These are phyloP conservation scores for Cicer pinnatifidum DNA, from an alignment of 306 rosid genomes.

Conservation along the genomic window DNA sequence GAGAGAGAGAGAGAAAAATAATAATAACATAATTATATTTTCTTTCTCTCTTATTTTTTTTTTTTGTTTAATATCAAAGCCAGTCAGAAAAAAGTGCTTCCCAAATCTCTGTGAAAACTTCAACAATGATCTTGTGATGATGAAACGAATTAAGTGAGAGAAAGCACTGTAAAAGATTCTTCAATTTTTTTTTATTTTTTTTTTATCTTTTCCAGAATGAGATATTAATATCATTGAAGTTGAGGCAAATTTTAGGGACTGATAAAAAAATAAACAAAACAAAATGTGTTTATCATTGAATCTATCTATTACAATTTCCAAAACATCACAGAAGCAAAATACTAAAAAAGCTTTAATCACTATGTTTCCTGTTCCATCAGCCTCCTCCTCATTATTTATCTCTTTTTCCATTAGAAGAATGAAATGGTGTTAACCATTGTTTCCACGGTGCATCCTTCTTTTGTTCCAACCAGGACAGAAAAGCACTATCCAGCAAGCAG, in stretches of 20 bases:
- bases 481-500: constrained; percentile 86
- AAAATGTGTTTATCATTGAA: neutral
- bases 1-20: constrained; percentile 27
- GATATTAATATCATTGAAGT: neutral
- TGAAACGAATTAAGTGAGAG: constrained; percentile 71
- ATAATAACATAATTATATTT: constrained; percentile 36
- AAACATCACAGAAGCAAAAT: neutral
- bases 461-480: constrained; percentile 88
- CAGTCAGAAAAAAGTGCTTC: constrained; percentile 81
- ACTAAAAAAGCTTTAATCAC: constrained; percentile 13
- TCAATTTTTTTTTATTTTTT: constrained; percentile 55
- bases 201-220: neutral
- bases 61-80: constrained; percentile 43
- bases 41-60: neutral
- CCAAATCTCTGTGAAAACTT: constrained; percentile 92
- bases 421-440: constrained; percentile 65
- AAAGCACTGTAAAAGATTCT: constrained; percentile 88
- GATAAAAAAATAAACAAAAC: neutral
- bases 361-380: constrained; percentile 4
- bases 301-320: constrained; percentile 27
- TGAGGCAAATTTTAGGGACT: neutral
- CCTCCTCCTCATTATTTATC: constrained; percentile 18
- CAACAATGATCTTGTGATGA: constrained; percentile 77
- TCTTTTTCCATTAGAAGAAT: constrained; percentile 54
- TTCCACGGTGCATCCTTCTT: constrained; percentile 92